Percentiles rank a stretch among this genome's conserved stretches.
phyloP scores from a whole-genome alignment of 768 basidiomycete genomes.

The Pulveroboletus ravenelii region DNA sequence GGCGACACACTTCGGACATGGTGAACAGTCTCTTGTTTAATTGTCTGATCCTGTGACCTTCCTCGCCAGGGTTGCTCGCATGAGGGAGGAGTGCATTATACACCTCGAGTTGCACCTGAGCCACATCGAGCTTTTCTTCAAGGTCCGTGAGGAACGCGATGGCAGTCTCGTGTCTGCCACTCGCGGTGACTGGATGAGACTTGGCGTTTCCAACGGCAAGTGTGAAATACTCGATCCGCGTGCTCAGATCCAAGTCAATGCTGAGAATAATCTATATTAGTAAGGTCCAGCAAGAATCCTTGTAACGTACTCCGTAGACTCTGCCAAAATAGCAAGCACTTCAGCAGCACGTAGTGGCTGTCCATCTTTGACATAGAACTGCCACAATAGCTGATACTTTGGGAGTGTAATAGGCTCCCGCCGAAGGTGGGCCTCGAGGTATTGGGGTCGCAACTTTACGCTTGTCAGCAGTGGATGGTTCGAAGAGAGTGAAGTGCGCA shows the following conservation, averaged over 20 bases:
- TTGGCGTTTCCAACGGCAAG: constrained; percentile 95
- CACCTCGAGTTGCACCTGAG: constrained; percentile 94
- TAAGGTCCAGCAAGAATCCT: neutral
- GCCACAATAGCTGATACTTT: constrained; percentile 90
- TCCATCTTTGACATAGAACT: constrained; percentile 91
- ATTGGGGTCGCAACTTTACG: constrained; percentile 73
- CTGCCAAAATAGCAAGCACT: constrained; percentile 77
- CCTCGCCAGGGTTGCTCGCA: constrained; percentile 54
- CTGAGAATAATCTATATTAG: constrained; percentile 32
- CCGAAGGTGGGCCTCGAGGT: constrained; percentile 82
- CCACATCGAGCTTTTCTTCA: constrained; percentile 96
- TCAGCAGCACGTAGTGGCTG: constrained; percentile 86
- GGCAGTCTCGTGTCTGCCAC: constrained; percentile 80
- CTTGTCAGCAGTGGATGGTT: constrained; percentile 8
- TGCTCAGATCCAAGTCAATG: constrained; percentile 62
- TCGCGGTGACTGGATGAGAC: constrained; percentile 79
- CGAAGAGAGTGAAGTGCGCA: constrained; percentile 17
- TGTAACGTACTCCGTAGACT: constrained; percentile 66
- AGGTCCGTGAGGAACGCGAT: constrained; percentile 92
- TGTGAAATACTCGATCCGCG: constrained; percentile 86
- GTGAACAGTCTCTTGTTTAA: constrained; percentile 61
- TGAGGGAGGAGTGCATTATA: constrained; percentile 63
- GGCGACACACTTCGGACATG: constrained; percentile 71
- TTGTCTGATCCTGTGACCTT: constrained; percentile 57
- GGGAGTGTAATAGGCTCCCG: constrained; percentile 75